Percentiles rank a stretch among this genome's conserved stretches.
Evolutionary conservation across 2,329 filamentous ascomycete genomes (phyloP).

Genomic region (Fusarium sp.): DNA sequence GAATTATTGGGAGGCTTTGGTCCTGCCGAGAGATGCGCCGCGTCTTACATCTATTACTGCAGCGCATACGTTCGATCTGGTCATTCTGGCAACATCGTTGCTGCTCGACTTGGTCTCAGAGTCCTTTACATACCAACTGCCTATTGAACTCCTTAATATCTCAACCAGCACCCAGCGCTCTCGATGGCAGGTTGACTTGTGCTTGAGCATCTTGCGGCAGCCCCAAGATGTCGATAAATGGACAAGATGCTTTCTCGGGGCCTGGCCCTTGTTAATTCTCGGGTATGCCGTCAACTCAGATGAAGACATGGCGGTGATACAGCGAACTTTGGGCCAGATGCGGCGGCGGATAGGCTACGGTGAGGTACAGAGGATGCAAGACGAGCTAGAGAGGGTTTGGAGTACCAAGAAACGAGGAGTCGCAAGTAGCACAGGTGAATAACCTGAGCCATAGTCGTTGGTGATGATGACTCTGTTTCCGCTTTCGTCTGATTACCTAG

Average conservation of each 20-base stretch:
- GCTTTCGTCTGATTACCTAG: too few relatives aligned
- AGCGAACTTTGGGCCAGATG: not conserved
- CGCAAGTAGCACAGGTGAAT: too few relatives aligned
- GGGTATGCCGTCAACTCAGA: constrained; percentile 21
- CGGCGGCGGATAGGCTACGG: not conserved
- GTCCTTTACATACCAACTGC: not conserved
- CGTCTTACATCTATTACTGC: not conserved
- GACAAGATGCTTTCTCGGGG: constrained; percentile 19
- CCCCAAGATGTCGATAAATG: constrained; percentile 16
- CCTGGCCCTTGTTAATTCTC: constrained; percentile 30
- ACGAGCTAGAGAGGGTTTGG: not conserved
- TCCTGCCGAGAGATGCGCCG: not conserved
- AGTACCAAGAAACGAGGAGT: too few relatives aligned
- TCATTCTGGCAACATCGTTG: not conserved
- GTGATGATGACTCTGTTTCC: too few relatives aligned
- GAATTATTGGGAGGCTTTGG: constrained; percentile 1
- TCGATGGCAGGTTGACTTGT: not conserved
- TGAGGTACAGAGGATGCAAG: not conserved
- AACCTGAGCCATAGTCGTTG: too few relatives aligned
- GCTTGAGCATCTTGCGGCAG: constrained; percentile 4
- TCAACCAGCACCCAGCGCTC: too few relatives aligned
- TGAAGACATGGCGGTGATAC: constrained; percentile 2
- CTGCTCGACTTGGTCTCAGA: not conserved
- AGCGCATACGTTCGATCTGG: not conserved
- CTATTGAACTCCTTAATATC: not conserved